Base-by-base conservation (phyloP, 345 rosid genomes). In the Rhodamnia argentea region DNA sequence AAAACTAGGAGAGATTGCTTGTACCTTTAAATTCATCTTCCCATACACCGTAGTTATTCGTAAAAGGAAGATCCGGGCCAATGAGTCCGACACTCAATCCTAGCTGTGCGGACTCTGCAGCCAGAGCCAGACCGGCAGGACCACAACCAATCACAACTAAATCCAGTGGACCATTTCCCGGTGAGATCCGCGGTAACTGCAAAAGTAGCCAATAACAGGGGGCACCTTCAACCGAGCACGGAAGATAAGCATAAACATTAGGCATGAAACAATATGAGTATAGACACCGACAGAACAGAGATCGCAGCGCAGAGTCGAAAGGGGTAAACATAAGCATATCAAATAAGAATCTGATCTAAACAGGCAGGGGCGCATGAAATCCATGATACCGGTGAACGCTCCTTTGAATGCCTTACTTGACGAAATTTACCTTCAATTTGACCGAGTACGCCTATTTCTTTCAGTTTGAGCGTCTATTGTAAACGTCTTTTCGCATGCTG, bases 31-130 rank as follows among this genome's bases (percentile, higher is more conserved):
- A 97, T 91, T 97, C 99, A 88, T 97, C 98, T 87, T 96, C 97
- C 99, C 99, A 97, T 12, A 95, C 99, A 70, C 99, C 99, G 22
- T 96, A 97, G 82, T 97, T 97, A 91, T 97, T 97, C 26, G 99
- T 97, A 47, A 97, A 95, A 87, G 99, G 99, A 89, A 97, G 99
- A 92, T 97, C 99, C 4, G 98, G 98, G 52, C 99, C 99, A 70
- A 97, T 95, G 1, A 97, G 95, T 82, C 99, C 99, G 82, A 97
- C 99, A 22, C 84, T 93, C 14, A 96, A 89, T 26, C 99, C 99
- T 83, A 96, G 86, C 89, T 93, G 93, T 54, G 99, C 95, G 11
- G 99, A 95, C 90, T 97, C 99, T 50, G 98, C 96, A 88, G 99
- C 99, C 83, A 96, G 91, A 87, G 99, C 96, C 83, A 96, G 94